phyloP scores from a whole-genome alignment of 192 early-diverging fungal genomes.

The Physocladia obscura region DNA sequence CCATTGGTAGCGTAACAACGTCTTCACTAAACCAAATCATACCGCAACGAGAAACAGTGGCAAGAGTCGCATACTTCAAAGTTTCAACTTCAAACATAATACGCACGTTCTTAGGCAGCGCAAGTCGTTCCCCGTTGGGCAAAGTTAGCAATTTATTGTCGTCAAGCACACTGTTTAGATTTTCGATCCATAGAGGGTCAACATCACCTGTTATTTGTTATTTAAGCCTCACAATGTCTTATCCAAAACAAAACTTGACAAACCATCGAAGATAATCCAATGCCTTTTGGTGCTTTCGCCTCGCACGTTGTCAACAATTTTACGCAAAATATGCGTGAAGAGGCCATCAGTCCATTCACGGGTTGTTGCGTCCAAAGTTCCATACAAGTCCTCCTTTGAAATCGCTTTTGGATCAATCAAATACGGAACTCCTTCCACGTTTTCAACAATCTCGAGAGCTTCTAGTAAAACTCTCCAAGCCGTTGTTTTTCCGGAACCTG shows the following conservation, averaged over 20 bases:
- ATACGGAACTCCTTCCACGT: conserved; percentile 85
- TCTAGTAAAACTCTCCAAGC: conserved; percentile 94
- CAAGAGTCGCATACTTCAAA: conserved; percentile 95
- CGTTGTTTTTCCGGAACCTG: conserved; percentile 91
- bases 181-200: conserved; percentile 99
- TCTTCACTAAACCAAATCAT: conserved; percentile 99
- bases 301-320: conserved; percentile 97
- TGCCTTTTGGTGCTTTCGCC: conserved; percentile 92
- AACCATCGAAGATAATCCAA: conserved; percentile 96
- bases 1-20: conserved; percentile 78
- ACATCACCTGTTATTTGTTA: conserved; percentile 94
- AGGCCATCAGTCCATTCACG: conserved; percentile 99
- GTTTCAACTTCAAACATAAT: conserved; percentile 99
- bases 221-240: no score
- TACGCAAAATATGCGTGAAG: conserved; percentile 95
- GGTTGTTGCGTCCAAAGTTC: conserved; percentile 93
- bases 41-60: conserved; percentile 98
- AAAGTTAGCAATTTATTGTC: conserved; percentile 96
- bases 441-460: conserved; percentile 85
- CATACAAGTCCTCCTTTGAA: conserved; percentile 95
- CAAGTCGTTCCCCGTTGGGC: conserved; percentile 97
- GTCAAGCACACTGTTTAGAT: conserved; percentile 93
- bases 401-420: conserved; percentile 99
- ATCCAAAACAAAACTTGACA: neutral
- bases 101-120: conserved; percentile 90